These are phyloP conservation scores for Umbelopsis sp. DNA, from an alignment of 192 early-diverging fungal genomes.

Conservation along the genomic window DNA sequence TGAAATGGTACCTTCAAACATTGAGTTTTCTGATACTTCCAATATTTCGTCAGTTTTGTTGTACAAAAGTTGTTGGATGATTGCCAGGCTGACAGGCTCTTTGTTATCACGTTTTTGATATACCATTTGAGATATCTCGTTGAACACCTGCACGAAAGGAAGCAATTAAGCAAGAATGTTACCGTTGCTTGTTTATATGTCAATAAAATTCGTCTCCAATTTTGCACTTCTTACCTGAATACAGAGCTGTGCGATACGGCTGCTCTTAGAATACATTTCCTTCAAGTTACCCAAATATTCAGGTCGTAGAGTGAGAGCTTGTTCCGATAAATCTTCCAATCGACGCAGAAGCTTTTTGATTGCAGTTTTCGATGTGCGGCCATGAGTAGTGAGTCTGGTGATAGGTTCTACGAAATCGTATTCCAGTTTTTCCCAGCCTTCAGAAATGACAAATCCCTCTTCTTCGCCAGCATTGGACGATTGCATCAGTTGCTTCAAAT, in stretches of 20 bases:
- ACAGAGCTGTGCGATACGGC: conserved; percentile 50
- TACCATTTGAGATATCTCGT: conserved; percentile 28
- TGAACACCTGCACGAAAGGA: conserved; percentile 23
- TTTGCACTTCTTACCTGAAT: conserved; percentile 37
- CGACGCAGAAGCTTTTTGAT: conserved; percentile 61
- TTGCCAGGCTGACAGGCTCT: conserved; percentile 37
- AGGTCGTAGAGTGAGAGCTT: conserved; percentile 45
- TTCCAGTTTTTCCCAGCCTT: conserved; percentile 44
- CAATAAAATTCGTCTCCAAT: neutral
- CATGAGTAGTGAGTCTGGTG: conserved; percentile 12
- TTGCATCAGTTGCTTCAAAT: conserved; percentile 38
- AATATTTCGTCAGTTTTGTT: conserved; percentile 61
- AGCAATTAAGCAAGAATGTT: neutral
- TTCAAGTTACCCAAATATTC: conserved; percentile 49
- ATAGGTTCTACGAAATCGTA: conserved; percentile 51
- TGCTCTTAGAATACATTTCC: conserved; percentile 47
- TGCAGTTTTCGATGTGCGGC: conserved; percentile 5
- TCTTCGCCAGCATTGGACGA: conserved; percentile 44
- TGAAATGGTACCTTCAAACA: conserved; percentile 63
- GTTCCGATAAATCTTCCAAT: conserved; percentile 58
- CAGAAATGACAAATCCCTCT: conserved; percentile 27
- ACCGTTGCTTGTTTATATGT: no score
- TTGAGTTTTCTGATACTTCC: conserved; percentile 54
- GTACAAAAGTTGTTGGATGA: conserved; percentile 57
- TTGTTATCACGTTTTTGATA: conserved; percentile 44